These are phyloP conservation scores for Thymus quinquecostatus DNA, from an alignment of 257 asterid genomes.

Conservation along the genomic window DNA sequence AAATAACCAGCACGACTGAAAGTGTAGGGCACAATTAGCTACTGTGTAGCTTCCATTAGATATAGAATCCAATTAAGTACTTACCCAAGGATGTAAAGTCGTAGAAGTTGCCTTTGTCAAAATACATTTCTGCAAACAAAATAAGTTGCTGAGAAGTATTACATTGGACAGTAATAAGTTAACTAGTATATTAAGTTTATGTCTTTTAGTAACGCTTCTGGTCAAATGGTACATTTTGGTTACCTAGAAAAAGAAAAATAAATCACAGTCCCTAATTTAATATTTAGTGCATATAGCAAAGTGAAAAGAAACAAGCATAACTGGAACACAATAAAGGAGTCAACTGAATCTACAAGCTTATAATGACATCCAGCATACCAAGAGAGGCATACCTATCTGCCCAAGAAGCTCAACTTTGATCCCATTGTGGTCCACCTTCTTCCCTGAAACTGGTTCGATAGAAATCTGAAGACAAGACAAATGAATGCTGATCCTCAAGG, in stretches of 20 bases:
- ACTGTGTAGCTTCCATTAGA: slow-evolving; percentile 22
- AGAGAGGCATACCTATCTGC: slow-evolving; percentile 77
- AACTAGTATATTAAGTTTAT: neutral
- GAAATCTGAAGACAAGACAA: slow-evolving; percentile 59
- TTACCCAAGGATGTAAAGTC: slow-evolving; percentile 93
- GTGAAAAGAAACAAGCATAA: slow-evolving; percentile 1
- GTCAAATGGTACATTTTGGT: slow-evolving; percentile 14
- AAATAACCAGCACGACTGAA: slow-evolving; percentile 3
- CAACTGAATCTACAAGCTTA: slow-evolving; percentile 12
- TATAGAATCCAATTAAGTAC: slow-evolving; percentile 26
- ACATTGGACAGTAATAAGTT: neutral
- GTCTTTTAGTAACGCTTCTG: slow-evolving; percentile 12
- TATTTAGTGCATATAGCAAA: slow-evolving; percentile 15
- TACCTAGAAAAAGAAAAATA: slow-evolving; percentile 4
- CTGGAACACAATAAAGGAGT: slow-evolving; percentile 7
- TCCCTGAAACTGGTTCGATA: slow-evolving; percentile 88
- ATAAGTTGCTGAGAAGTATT: slow-evolving; percentile 11
- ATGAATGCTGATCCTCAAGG: slow-evolving; percentile 20
- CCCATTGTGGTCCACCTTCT: slow-evolving; percentile 98
- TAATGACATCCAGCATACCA: slow-evolving; percentile 31
- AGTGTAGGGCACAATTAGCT: slow-evolving; percentile 4
- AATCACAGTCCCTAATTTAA: slow-evolving; percentile 3
- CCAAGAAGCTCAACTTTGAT: slow-evolving; percentile 99
- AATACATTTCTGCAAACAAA: slow-evolving; percentile 64
- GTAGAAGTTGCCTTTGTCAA: slow-evolving; percentile 86